A percentile compares a stretch with the other conserved stretches of the same genome.
Evolutionary conservation across 441 rosid species (phyloP).

Genomic region (Bocquillonia castaneifolia): DNA sequence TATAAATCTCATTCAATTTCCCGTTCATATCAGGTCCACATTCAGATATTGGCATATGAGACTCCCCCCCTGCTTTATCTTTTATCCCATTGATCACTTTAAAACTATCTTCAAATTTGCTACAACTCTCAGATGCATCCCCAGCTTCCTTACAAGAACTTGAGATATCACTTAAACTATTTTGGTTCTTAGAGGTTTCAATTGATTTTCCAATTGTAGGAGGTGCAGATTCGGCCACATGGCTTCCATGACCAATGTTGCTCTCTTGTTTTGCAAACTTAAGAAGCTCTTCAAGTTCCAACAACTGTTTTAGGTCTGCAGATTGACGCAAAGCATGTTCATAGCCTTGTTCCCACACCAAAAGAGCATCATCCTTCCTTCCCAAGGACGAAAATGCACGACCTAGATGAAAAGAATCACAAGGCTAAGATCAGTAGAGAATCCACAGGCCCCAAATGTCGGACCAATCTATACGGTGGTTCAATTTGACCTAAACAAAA

Average conservation of each 20-base stretch:
- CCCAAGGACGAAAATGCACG: slow-evolving; percentile 75
- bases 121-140: slow-evolving; percentile 29
- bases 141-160: slow-evolving; percentile 24
- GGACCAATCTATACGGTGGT: background rate
- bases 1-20: slow-evolving; percentile 26
- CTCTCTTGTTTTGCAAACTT: slow-evolving; percentile 44
- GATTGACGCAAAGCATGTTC: slow-evolving; percentile 57
- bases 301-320: slow-evolving; percentile 82
- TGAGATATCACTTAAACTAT: slow-evolving; percentile 29
- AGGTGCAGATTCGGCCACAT: slow-evolving; percentile 28
- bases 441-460: background rate
- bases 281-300: slow-evolving; percentile 85
- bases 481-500: slow-evolving; percentile 1
- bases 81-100: slow-evolving; percentile 25
- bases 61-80: slow-evolving; percentile 24
- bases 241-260: slow-evolving; percentile 28
- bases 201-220: slow-evolving; percentile 34
- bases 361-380: slow-evolving; percentile 69
- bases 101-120: slow-evolving; percentile 23
- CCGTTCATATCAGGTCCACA: slow-evolving; percentile 37
- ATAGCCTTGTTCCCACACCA: slow-evolving; percentile 78
- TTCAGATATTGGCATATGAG: slow-evolving; percentile 30
- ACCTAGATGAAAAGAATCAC: slow-evolving; percentile 44
- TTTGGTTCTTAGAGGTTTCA: slow-evolving; percentile 28
- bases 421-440: slow-evolving; percentile 24